phyloP scores from a whole-genome alignment of 2,329 filamentous ascomycete species.

The Beauveria caledonica region DNA sequence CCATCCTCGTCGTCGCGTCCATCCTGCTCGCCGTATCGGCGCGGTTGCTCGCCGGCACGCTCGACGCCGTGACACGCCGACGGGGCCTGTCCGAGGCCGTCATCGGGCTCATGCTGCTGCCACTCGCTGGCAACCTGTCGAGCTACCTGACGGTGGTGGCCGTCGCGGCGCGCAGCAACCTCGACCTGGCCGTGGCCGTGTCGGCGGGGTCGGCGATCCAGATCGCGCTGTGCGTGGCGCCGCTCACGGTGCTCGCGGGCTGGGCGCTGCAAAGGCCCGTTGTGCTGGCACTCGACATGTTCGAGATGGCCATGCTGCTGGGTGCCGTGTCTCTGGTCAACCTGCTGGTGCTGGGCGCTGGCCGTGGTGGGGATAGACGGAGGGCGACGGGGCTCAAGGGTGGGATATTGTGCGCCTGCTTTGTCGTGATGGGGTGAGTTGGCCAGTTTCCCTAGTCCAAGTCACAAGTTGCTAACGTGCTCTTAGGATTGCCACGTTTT shows the following conservation, averaged over 20 bases:
- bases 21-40: slow-evolving; percentile 50
- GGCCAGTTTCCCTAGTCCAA: too few relatives aligned
- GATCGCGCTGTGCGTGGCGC: slow-evolving; percentile 53
- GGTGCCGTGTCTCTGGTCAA: slow-evolving; percentile 65
- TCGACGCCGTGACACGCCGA: slow-evolving; percentile 44
- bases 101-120: slow-evolving; percentile 53
- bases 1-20: slow-evolving; percentile 45
- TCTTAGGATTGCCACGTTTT: background rate
- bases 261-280: slow-evolving; percentile 49
- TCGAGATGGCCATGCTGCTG: slow-evolving; percentile 67
- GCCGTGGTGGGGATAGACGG: slow-evolving; percentile 47
- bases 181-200: slow-evolving; percentile 50
- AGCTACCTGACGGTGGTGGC: slow-evolving; percentile 49
- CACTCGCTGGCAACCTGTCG: slow-evolving; percentile 53
- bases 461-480: background rate
- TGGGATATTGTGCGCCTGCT: slow-evolving; percentile 44
- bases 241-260: slow-evolving; percentile 50
- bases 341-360: slow-evolving; percentile 49
- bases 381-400: slow-evolving; percentile 42
- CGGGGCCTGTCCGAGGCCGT: slow-evolving; percentile 46
- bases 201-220: slow-evolving; percentile 52
- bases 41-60: slow-evolving; percentile 52
- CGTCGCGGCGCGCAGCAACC: slow-evolving; percentile 48
- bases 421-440: slow-evolving; percentile 40
- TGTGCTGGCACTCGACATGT: slow-evolving; percentile 64